Percentiles rank a stretch among this genome's conserved stretches.
These are phyloP conservation scores for Kockovaella imperatae DNA, from an alignment of 768 basidiomycete genomes.

Conservation along the genomic window DNA sequence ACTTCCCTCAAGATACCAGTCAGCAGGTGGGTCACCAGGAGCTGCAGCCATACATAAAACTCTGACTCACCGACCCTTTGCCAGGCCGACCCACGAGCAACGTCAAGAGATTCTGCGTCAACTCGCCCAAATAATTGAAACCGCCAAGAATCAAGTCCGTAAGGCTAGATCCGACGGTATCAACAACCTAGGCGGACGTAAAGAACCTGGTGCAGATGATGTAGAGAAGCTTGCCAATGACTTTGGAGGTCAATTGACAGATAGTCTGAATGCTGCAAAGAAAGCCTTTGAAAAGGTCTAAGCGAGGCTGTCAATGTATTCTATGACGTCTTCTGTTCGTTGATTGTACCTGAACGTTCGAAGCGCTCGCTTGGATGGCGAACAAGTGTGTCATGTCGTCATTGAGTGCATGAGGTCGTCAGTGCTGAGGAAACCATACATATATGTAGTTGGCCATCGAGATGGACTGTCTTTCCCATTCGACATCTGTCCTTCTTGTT, in stretches of 20 bases:
- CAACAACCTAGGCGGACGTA: constrained; percentile 32
- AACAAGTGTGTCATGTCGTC: too few species aligned
- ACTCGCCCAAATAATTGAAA: constrained; percentile 28
- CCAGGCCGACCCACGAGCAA: constrained; percentile 35
- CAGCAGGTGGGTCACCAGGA: constrained; percentile 25
- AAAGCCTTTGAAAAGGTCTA: constrained; percentile 44
- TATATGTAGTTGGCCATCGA: too few species aligned
- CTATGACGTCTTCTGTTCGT: background rate
- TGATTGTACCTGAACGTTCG: background rate
- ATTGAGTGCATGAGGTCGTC: too few species aligned
- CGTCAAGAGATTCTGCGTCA: constrained; percentile 27
- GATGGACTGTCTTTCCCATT: too few species aligned
- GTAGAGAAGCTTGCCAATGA: constrained; percentile 42
- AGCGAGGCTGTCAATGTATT: background rate
- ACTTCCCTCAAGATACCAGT: constrained; percentile 40
- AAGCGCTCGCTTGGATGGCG: too few species aligned
- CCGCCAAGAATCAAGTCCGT: constrained; percentile 40
- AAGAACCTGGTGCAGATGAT: constrained; percentile 26
- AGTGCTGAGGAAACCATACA: too few species aligned
- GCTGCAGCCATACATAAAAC: background rate
- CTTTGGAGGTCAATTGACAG: constrained; percentile 31
- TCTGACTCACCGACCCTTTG: background rate
- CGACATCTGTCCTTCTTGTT: too few species aligned
- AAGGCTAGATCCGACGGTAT: constrained; percentile 38
- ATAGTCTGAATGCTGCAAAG: constrained; percentile 34